These are phyloP conservation scores for Linaria vulgaris DNA, from an alignment of 257 asterid genomes.

Conservation along the genomic window DNA sequence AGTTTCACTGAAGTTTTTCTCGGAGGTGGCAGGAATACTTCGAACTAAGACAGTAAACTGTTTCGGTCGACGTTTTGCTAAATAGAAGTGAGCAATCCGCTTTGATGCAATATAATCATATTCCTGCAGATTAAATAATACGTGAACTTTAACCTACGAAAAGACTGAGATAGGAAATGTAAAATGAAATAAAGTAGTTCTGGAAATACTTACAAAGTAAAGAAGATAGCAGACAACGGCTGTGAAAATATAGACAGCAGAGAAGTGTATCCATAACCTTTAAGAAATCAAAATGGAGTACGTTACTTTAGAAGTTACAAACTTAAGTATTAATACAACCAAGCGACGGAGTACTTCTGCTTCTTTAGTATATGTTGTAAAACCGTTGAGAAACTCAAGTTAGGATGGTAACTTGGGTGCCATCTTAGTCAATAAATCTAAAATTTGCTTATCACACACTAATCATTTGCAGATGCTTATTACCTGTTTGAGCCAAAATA, in stretches of 20 bases:
- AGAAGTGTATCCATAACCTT: constrained; percentile 98
- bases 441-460: neutral
- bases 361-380: neutral
- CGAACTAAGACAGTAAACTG: constrained; percentile 90
- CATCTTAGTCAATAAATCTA: constrained; percentile 20
- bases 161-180: constrained; percentile 12
- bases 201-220: constrained; percentile 69
- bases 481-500: constrained; percentile 10
- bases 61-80: constrained; percentile 71
- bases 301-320: constrained; percentile 23
- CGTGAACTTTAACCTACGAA: constrained; percentile 17
- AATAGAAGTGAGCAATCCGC: constrained; percentile 66
- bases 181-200: constrained; percentile 7
- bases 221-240: constrained; percentile 95
- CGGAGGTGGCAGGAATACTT: constrained; percentile 74
- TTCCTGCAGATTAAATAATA: constrained; percentile 62
- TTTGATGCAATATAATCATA: constrained; percentile 69
- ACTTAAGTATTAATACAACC: constrained; percentile 18
- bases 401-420: neutral
- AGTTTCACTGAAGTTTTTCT: constrained; percentile 60
- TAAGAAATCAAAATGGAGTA: constrained; percentile 35
- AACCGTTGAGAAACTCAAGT: constrained; percentile 19
- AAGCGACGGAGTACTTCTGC: neutral
- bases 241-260: constrained; percentile 82
- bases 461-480: neutral